phyloP scores from a whole-genome alignment of 345 rosid genomes.

The Acer negundo region DNA sequence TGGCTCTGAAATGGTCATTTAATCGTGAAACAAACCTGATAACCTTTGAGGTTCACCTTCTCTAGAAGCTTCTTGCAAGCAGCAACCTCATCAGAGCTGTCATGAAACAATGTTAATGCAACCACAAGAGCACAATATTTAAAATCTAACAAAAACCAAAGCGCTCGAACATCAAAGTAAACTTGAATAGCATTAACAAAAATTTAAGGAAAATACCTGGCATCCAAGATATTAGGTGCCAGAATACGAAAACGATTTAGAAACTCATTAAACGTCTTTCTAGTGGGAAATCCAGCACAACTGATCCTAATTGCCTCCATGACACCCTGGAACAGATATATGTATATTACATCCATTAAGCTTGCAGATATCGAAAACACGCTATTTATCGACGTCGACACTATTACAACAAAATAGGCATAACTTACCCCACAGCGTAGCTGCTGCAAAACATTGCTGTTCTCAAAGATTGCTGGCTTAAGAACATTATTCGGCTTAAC shows the following conservation, averaged over 20 bases:
- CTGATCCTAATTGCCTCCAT: constrained; percentile 99
- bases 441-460: constrained; percentile 76
- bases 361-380: background rate
- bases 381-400: constrained; percentile 13
- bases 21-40: constrained; percentile 56
- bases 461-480: constrained; percentile 90
- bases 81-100: constrained; percentile 66
- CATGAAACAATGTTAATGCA: constrained; percentile 15
- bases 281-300: constrained; percentile 96
- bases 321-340: constrained; percentile 67
- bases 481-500: constrained; percentile 95
- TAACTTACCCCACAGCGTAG: constrained; percentile 95
- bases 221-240: constrained; percentile 54
- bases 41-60: constrained; percentile 74
- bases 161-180: background rate
- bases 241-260: constrained; percentile 64
- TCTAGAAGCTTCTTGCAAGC: constrained; percentile 82
- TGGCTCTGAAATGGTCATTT: background rate
- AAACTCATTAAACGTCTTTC: constrained; percentile 81
- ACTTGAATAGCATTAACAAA: constrained; percentile 13
- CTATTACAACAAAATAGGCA: constrained; percentile 1
- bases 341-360: background rate
- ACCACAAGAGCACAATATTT: constrained; percentile 1
- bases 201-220: constrained; percentile 48
- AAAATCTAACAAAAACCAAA: constrained; percentile 14